Percentiles rank a stretch among this genome's conserved stretches.
Conservation (phyloP, 495 filamentous ascomycete genomes). For the Haplographium delicatum region DNA sequence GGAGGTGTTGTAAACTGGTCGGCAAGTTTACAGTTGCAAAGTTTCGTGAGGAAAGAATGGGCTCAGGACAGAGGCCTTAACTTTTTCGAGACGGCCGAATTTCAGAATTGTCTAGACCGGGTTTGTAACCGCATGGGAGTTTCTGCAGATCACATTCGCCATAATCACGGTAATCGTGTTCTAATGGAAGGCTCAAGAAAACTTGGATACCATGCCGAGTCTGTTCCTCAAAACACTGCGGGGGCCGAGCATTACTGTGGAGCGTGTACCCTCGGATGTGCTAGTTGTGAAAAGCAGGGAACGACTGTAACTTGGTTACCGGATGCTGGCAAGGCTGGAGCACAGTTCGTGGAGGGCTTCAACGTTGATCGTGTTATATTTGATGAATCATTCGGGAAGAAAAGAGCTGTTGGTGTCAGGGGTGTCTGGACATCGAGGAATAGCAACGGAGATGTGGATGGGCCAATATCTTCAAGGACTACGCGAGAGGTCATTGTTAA, state of each 20-base stretch:
- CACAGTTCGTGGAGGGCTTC: conserved; percentile 76
- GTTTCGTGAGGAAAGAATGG: conserved; percentile 80
- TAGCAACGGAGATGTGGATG: conserved; percentile 48
- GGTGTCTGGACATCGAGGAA: conserved; percentile 73
- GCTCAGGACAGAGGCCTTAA: conserved; percentile 58
- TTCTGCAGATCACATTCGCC: conserved; percentile 56
- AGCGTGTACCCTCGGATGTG: conserved; percentile 74
- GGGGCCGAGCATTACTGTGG: conserved; percentile 68
- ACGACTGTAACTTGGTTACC: conserved; percentile 72
- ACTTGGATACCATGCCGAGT: conserved; percentile 65
- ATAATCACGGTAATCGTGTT: conserved; percentile 63
- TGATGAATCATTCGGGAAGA: conserved; percentile 46
- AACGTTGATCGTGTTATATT: conserved; percentile 63
- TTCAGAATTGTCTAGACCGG: conserved; percentile 69
- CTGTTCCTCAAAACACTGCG: conserved; percentile 76
- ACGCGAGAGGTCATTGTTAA: conserved; percentile 60
- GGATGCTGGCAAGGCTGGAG: conserved; percentile 69
- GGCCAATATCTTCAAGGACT: conserved; percentile 36
- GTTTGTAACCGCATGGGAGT: conserved; percentile 72
- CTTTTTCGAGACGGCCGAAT: conserved; percentile 73
- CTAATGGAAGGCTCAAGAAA: conserved; percentile 71
- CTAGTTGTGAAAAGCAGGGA: conserved; percentile 66
- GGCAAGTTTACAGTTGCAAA: conserved; percentile 76
- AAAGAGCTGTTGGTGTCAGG: conserved; percentile 58
- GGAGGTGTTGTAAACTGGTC: conserved; percentile 70